Percentiles rank a stretch among this genome's conserved stretches.
These are phyloP conservation scores for Azolla pinnata DNA, from an alignment of 75 land plant genomes.

Conservation along the genomic window DNA sequence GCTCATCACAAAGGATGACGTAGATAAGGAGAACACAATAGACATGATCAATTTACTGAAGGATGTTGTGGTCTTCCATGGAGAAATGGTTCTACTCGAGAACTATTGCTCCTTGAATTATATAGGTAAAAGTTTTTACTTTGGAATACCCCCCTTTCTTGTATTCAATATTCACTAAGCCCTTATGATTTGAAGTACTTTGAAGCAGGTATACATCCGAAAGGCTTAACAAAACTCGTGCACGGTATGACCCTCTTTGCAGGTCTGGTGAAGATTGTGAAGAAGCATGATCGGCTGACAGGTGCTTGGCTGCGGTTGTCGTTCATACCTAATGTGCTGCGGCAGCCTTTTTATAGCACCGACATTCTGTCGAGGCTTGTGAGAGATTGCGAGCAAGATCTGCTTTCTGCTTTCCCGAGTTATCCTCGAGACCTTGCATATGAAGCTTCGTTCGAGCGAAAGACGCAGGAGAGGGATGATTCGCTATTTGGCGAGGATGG, in stretches of 20 bases:
- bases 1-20: background rate
- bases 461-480: constrained; percentile 9
- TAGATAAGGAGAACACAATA: constrained; percentile 20
- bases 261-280: constrained; percentile 70
- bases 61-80: constrained; percentile 64
- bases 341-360: constrained; percentile 58
- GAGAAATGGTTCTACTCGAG: constrained; percentile 66
- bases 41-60: constrained; percentile 41
- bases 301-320: constrained; percentile 57
- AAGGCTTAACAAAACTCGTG: too few species aligned
- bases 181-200: too few species aligned
- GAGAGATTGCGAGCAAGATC: constrained; percentile 53
- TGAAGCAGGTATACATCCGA: too few species aligned
- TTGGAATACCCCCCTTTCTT: background rate
- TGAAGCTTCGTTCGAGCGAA: constrained; percentile 10
- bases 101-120: constrained; percentile 72
- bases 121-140: constrained; percentile 36
- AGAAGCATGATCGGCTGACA: constrained; percentile 72
- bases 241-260: too few species aligned
- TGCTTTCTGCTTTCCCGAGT: constrained; percentile 34
- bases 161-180: background rate
- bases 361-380: constrained; percentile 58
- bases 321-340: constrained; percentile 62
- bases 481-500: constrained; percentile 29
- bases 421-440: background rate